A percentile compares a stretch with the other conserved stretches of the same genome.
phyloP scores from a whole-genome alignment of 495 filamentous ascomycete genomes.

The Penicillium egyptiacum region DNA sequence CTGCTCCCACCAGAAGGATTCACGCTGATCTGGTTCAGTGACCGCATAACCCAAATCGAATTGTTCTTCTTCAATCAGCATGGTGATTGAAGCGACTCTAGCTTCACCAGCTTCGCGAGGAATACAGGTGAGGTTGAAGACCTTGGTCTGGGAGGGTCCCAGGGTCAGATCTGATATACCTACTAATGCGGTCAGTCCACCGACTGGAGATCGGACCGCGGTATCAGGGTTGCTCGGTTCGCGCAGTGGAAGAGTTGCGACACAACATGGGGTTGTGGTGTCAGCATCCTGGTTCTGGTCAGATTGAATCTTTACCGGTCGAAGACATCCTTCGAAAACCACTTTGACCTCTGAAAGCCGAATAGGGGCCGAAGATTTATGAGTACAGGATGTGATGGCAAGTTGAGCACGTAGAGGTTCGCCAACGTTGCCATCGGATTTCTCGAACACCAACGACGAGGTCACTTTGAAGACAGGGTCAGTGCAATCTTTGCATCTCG shows the following conservation, averaged over 20 bases:
- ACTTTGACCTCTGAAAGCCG: conserved; percentile 63
- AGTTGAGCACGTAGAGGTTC: conserved; percentile 74
- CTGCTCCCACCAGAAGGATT: conserved; percentile 56
- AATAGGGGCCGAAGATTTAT: conserved; percentile 60
- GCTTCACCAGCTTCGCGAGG: conserved; percentile 81
- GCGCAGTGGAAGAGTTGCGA: conserved; percentile 36
- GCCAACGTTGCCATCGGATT: conserved; percentile 77
- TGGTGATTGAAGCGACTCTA: conserved; percentile 60
- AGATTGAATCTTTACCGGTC: conserved; percentile 51
- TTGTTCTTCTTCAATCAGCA: conserved; percentile 59
- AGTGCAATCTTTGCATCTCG: not conserved
- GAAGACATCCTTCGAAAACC: conserved; percentile 67
- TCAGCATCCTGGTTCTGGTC: conserved; percentile 32
- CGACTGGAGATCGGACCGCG: conserved; percentile 43
- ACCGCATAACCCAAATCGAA: conserved; percentile 70
- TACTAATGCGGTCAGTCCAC: conserved; percentile 40
- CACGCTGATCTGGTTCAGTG: conserved; percentile 44
- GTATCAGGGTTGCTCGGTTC: conserved; percentile 36
- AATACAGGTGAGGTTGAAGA: conserved; percentile 69
- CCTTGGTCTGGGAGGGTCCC: conserved; percentile 62
- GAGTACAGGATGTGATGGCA: conserved; percentile 66
- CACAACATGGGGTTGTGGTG: conserved; percentile 23
- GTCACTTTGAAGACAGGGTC: conserved; percentile 46
- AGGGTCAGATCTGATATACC: conserved; percentile 68
- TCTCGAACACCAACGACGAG: conserved; percentile 70